A percentile compares a stretch with the other conserved stretches of the same genome.
phyloP scores from a whole-genome alignment of 768 basidiomycete species.

The Mycena maculata region DNA sequence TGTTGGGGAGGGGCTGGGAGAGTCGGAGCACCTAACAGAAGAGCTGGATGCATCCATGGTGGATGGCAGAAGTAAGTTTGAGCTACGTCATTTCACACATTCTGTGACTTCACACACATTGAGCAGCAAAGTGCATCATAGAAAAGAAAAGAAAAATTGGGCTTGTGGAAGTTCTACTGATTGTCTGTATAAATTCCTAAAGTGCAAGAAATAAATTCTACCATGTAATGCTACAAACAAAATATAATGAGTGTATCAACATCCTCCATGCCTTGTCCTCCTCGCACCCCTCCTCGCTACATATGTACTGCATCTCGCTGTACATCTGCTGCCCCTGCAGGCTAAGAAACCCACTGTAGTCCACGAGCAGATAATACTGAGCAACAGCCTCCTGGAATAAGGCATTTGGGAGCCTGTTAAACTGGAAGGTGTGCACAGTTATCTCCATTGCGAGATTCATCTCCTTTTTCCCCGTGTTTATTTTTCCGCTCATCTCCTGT shows the following conservation, averaged over 20 bases:
- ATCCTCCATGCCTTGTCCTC: no score
- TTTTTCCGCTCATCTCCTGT: no score
- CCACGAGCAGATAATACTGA: slow-evolving; percentile 47
- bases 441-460: slow-evolving; percentile 50
- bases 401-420: slow-evolving; percentile 40
- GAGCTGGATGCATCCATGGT: not conserved
- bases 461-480: no score
- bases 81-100: not conserved
- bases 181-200: no score
- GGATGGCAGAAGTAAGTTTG: not conserved
- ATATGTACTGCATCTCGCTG: slow-evolving; percentile 57
- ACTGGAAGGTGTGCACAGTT: slow-evolving; percentile 58
- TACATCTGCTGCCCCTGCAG: slow-evolving; percentile 60
- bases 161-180: no score
- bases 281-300: no score
- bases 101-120: not conserved
- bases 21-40: not conserved
- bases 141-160: no score
- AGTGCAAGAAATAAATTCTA: no score
- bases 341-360: slow-evolving; percentile 48
- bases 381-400: slow-evolving; percentile 46
- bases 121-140: no score
- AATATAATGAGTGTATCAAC: no score
- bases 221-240: no score
- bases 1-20: no score